phyloP scores from a whole-genome alignment of 257 asterid genomes.

The Solanum pinnatisectum region DNA sequence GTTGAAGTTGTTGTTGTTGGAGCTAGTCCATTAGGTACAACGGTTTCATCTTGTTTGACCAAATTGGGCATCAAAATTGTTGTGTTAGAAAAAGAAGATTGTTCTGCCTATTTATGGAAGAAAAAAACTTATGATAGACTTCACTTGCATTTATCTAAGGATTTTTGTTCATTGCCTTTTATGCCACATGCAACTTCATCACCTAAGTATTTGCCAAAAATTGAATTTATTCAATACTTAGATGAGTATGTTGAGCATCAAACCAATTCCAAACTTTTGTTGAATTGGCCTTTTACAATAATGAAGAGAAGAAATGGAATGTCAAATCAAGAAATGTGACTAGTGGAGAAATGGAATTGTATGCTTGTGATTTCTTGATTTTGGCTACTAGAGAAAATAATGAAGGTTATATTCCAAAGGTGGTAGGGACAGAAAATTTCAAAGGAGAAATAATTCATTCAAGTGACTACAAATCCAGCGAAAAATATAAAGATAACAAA shows the following conservation, averaged over 20 bases:
- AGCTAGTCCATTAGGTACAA: slow-evolving; percentile 54
- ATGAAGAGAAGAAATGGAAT: slow-evolving; percentile 10
- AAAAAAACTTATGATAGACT: slow-evolving; percentile 41
- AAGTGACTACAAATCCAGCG: slow-evolving; percentile 16
- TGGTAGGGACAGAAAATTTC: slow-evolving; percentile 24
- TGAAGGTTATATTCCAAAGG: slow-evolving; percentile 19
- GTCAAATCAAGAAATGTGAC: not conserved
- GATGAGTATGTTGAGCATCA: not conserved
- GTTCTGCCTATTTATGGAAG: slow-evolving; percentile 45
- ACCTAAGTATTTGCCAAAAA: too few species aligned
- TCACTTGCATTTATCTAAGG: slow-evolving; percentile 47
- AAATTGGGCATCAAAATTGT: slow-evolving; percentile 18
- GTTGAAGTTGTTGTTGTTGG: slow-evolving; percentile 26
- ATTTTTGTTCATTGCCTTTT: slow-evolving; percentile 17
- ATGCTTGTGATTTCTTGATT: slow-evolving; percentile 19
- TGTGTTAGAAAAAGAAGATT: slow-evolving; percentile 45
- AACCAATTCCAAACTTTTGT: slow-evolving; percentile 19
- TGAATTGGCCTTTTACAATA: slow-evolving; percentile 5
- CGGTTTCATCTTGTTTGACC: slow-evolving; percentile 45
- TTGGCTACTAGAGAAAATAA: slow-evolving; percentile 50
- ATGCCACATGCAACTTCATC: too few species aligned
- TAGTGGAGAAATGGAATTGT: slow-evolving; percentile 5
- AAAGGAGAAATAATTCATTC: slow-evolving; percentile 33
- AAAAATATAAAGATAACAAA: not conserved
- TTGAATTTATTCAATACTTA: too few species aligned